Evolutionary conservation across 2,329 filamentous ascomycete species (phyloP), one percentile per base, ranked within the genome.

Genomic region (Venturia asperata): DNA sequence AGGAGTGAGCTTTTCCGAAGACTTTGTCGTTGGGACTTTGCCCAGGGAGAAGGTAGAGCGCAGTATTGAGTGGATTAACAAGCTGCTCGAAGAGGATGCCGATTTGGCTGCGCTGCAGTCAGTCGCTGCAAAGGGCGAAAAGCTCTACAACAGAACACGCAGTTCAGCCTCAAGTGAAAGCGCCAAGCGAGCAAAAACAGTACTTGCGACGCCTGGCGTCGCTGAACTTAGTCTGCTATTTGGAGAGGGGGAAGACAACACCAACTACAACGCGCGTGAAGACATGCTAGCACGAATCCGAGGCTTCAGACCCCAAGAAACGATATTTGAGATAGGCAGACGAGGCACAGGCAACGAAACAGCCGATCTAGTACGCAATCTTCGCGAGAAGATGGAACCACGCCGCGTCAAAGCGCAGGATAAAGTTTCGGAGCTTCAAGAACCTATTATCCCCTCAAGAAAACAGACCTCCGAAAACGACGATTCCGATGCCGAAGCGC

Each of bases 131-230:
- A 96, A 97, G 75, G 95, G 93, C 68, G 93, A 99, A 77, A 95
- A 90, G 75, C 86, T 97, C 17, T 99, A 99, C 73, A 82, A 92
- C 70, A 89, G 87, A 71, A 97, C 94, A 0, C 86, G 93, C 45
- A 94, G 96, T 72, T 88, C 92, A 7, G 94, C 95, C 5, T 96
- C 93, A 1, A 85, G 83, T 56, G 91, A 97, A 76, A 97, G 92
- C 73, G 93, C 92, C 9, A 95, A 93, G 76, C 84, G 94, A 45
- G 85, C 92, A 2, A 92, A 93, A 71, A 86, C 91, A 68, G 77
- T 97, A 19, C 85, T 92, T 1, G 79, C 84, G 4, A 86, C 87
- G 0, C 83, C 86, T 64, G 84, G 81, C 21, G 93, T 91, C 84
- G 84, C 82, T 65, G 85, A 90, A 68, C 81, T 93, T 15, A 91